A percentile compares a stretch with the other conserved stretches of the same genome.
Evolutionary conservation across 257 asterid genomes (phyloP).

Genomic region (Solanum sejunctum): DNA sequence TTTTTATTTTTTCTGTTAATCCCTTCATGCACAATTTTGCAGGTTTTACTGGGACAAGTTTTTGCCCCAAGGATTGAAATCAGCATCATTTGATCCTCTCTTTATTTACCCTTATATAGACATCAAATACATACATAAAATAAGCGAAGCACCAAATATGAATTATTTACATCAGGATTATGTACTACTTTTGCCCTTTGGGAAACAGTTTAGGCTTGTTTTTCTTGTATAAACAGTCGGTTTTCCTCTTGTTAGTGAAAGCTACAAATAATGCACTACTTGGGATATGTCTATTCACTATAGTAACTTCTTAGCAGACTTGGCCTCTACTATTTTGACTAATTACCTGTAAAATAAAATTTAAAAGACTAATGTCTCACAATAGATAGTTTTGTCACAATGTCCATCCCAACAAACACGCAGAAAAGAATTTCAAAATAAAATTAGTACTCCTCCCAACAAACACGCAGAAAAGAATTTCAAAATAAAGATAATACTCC

Average conservation of each 20-base stretch:
- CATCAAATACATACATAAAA: neutral
- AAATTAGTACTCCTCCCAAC: too few relatives aligned
- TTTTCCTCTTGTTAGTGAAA: neutral
- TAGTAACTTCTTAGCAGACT: neutral
- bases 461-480: too few relatives aligned
- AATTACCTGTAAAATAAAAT: too few relatives aligned
- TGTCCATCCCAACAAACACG: too few relatives aligned
- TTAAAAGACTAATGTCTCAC: too few relatives aligned
- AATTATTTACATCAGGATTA: neutral
- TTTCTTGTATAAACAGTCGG: neutral
- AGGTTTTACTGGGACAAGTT: conserved; percentile 37
- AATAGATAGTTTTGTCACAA: too few relatives aligned
- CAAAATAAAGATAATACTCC: too few relatives aligned
- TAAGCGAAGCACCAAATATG: neutral
- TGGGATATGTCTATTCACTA: too few relatives aligned
- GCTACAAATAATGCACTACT: neutral
- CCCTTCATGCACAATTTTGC: neutral
- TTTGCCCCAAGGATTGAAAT: neutral
- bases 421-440: too few relatives aligned
- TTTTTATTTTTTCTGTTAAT: neutral
- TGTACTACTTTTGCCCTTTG: neutral
- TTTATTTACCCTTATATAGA: neutral
- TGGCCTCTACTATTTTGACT: neutral
- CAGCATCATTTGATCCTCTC: neutral
- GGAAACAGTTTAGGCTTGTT: neutral